A percentile compares a stretch with the other conserved stretches of the same genome.
phyloP scores from a whole-genome alignment of 225 moss, liverwort and hornwort genomes.

The Bryoerythrophyllum caledonicum region DNA sequence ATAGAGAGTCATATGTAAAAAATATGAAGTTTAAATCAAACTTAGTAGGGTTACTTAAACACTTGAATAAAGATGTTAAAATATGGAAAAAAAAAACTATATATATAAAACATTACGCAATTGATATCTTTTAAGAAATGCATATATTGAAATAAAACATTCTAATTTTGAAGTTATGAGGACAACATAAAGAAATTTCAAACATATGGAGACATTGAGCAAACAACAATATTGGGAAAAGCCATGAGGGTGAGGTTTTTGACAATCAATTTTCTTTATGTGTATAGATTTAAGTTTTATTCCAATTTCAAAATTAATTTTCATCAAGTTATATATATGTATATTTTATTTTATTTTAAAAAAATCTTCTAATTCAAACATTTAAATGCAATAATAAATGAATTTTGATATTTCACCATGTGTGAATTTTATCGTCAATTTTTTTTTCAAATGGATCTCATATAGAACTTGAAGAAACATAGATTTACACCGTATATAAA shows the following conservation, averaged over 20 bases:
- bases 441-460: too few species aligned
- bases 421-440: too few species aligned
- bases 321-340: neutral
- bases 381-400: too few species aligned
- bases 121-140: neutral
- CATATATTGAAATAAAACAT: fast-evolving
- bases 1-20: too few species aligned
- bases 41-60: too few species aligned
- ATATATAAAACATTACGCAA: neutral
- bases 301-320: neutral
- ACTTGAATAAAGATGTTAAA: too few species aligned
- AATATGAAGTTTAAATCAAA: too few species aligned
- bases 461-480: too few species aligned
- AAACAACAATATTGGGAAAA: slow-evolving; percentile 44
- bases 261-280: neutral
- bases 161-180: slow-evolving; percentile 48
- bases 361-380: neutral
- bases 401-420: too few species aligned
- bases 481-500: too few species aligned
- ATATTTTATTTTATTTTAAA: too few species aligned
- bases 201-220: slow-evolving; percentile 82
- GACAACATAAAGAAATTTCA: slow-evolving; percentile 61
- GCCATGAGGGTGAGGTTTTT: slow-evolving; percentile 37
- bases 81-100: too few species aligned
- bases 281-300: fast-evolving